A percentile compares a stretch with the other conserved stretches of the same genome.
Conservation (phyloP, 164 flowering plant genomes). For the Platanus orientalis region DNA sequence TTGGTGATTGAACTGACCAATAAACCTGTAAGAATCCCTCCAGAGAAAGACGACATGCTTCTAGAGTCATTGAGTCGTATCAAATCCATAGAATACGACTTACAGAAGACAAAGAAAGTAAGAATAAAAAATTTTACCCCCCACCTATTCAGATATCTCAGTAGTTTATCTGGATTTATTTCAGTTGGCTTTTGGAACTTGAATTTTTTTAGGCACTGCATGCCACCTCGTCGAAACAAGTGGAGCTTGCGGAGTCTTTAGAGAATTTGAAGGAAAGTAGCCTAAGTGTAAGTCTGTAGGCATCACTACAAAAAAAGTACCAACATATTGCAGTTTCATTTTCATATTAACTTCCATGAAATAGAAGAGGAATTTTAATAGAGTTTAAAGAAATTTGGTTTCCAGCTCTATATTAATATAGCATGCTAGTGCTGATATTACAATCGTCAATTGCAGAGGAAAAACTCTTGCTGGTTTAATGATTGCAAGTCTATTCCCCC, state of each 20-base stretch:
- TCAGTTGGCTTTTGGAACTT: background rate
- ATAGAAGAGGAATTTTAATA: too few species aligned
- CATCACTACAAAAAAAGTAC: too few species aligned
- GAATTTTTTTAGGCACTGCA: conserved; percentile 42
- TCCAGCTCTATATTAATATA: too few species aligned
- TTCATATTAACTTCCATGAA: too few species aligned
- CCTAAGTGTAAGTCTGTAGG: conserved; percentile 38
- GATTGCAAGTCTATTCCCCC: conserved; percentile 15
- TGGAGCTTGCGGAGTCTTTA: conserved; percentile 75
- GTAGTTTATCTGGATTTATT: background rate
- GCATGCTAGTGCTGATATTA: conserved; percentile 9
- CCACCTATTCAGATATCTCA: background rate
- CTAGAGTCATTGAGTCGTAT: conserved; percentile 80
- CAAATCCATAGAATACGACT: conserved; percentile 73
- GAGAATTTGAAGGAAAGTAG: conserved; percentile 49
- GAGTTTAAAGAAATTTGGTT: too few species aligned
- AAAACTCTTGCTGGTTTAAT: conserved; percentile 44
- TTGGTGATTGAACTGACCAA: conserved; percentile 51
- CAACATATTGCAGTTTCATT: too few species aligned
- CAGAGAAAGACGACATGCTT: conserved; percentile 75
- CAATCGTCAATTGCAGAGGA: conserved; percentile 25
- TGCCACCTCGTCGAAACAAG: conserved; percentile 77
- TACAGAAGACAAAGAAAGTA: conserved; percentile 82
- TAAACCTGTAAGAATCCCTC: conserved; percentile 73
- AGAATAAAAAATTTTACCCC: conserved; percentile 28